A percentile compares a stretch with the other conserved stretches of the same genome.
Evolutionary conservation across 768 basidiomycete genomes (phyloP).

Genomic region (Pleurotus tuoliensis): DNA sequence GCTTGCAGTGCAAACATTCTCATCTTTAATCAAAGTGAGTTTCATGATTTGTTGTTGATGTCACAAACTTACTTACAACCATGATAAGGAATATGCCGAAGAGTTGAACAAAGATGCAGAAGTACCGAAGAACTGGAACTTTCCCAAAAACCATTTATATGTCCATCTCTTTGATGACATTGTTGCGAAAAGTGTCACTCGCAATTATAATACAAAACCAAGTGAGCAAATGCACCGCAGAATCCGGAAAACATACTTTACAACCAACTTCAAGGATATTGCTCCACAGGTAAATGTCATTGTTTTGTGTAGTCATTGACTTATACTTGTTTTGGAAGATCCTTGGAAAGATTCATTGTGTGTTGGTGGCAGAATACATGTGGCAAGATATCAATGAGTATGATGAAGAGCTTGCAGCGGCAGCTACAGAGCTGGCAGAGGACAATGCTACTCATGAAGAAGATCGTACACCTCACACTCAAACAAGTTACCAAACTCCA

Average conservation of each 20-base stretch:
- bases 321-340: neutral
- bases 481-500: neutral
- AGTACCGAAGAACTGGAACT: conserved; percentile 25
- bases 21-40: conserved; percentile 14
- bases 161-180: conserved; percentile 30
- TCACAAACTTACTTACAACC: neutral
- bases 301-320: neutral
- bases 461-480: neutral
- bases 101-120: neutral
- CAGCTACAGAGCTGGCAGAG: neutral
- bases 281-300: conserved; percentile 23
- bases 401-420: neutral
- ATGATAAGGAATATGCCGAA: neutral
- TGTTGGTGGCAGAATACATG: neutral
- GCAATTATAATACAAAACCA: conserved; percentile 26
- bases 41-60: too few relatives aligned
- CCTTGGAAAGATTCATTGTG: neutral
- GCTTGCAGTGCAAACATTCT: conserved; percentile 15
- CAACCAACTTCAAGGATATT: conserved; percentile 30
- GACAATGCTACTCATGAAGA: neutral
- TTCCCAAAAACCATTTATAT: conserved; percentile 31
- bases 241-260: conserved; percentile 21
- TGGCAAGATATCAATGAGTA: neutral
- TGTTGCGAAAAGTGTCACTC: conserved; percentile 21
- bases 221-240: conserved; percentile 28